These are phyloP conservation scores for Grosmannia penicillata DNA, from an alignment of 2,329 filamentous ascomycete species.

Conservation along the genomic window DNA sequence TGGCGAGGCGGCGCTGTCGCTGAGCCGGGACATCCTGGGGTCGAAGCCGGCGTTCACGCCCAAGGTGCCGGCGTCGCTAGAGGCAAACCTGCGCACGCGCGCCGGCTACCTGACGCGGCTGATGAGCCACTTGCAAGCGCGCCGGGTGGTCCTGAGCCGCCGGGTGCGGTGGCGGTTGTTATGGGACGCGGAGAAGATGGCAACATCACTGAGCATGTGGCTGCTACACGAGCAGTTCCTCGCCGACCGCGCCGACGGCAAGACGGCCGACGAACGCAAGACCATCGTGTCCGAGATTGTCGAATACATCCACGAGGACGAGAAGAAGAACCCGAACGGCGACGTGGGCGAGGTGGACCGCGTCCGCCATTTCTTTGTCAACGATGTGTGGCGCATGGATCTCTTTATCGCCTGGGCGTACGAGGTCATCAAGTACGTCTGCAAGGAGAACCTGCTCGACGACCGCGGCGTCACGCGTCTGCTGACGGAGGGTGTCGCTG, in stretches of 20 bases:
- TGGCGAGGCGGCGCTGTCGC: slow-evolving; percentile 57
- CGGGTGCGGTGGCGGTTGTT: slow-evolving; percentile 64
- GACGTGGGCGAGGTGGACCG: slow-evolving; percentile 59
- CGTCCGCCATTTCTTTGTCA: slow-evolving; percentile 76
- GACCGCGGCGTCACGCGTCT: slow-evolving; percentile 37
- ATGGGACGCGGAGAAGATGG: slow-evolving; percentile 83
- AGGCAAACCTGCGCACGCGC: slow-evolving; percentile 63
- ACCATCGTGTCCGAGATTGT: slow-evolving; percentile 63
- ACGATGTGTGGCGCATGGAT: slow-evolving; percentile 58
- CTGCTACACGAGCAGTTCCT: slow-evolving; percentile 59
- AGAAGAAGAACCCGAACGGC: slow-evolving; percentile 52
- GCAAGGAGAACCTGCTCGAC: slow-evolving; percentile 44
- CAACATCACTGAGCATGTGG: slow-evolving; percentile 69
- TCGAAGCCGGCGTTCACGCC: slow-evolving; percentile 65
- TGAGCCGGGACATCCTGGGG: slow-evolving; percentile 70
- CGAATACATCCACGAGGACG: slow-evolving; percentile 59
- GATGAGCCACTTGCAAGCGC: slow-evolving; percentile 52
- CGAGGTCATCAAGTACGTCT: slow-evolving; percentile 59
- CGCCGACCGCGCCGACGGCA: slow-evolving; percentile 31
- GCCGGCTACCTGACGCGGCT: slow-evolving; percentile 62
- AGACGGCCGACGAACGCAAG: slow-evolving; percentile 43
- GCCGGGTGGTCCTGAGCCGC: slow-evolving; percentile 51
- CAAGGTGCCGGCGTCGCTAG: slow-evolving; percentile 58
- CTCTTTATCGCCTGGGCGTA: slow-evolving; percentile 67
- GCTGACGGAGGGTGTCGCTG: slow-evolving; percentile 51